Percentiles rank a stretch among this genome's conserved stretches.
These are phyloP conservation scores for Fusarium xylarioides DNA, from an alignment of 2,329 filamentous ascomycete species.

Conservation along the genomic window DNA sequence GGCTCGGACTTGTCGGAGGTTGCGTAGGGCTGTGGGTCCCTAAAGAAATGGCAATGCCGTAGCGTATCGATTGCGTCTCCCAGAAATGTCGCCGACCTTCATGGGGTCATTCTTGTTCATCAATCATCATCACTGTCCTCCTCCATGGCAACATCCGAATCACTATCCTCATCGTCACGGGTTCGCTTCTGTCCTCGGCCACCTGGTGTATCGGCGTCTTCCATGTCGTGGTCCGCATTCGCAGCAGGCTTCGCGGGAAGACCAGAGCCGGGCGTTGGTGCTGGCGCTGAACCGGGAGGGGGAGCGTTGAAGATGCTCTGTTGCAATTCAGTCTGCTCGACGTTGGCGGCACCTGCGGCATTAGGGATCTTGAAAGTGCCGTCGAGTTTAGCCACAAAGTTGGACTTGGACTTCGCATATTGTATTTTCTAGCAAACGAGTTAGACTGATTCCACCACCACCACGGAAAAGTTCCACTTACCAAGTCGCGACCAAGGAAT, in stretches of 20 bases:
- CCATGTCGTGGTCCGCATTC: slow-evolving; percentile 57
- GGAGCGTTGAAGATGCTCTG: slow-evolving; percentile 82
- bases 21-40: slow-evolving; percentile 83
- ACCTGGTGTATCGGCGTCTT: slow-evolving; percentile 63
- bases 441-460: slow-evolving; percentile 1
- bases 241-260: slow-evolving; percentile 60
- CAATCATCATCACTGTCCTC: slow-evolving; percentile 78
- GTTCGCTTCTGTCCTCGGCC: slow-evolving; percentile 74
- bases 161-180: slow-evolving; percentile 72
- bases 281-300: slow-evolving; percentile 59
- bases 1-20: slow-evolving; percentile 87
- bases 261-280: slow-evolving; percentile 52
- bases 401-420: slow-evolving; percentile 89
- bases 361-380: slow-evolving; percentile 83
- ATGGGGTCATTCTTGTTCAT: slow-evolving; percentile 54
- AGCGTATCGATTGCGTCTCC: slow-evolving; percentile 29
- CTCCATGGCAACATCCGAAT: slow-evolving; percentile 74
- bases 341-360: slow-evolving; percentile 60
- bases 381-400: slow-evolving; percentile 89
- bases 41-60: slow-evolving; percentile 67
- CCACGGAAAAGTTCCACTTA: slow-evolving; percentile 56
- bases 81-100: slow-evolving; percentile 31
- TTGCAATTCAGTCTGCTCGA: slow-evolving; percentile 77
- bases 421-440: slow-evolving; percentile 75
- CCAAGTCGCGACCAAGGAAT: slow-evolving; percentile 86